These are phyloP conservation scores for Suhomyces chickasaworum DNA, from an alignment of 1,139 yeast species.

Conservation along the genomic window DNA sequence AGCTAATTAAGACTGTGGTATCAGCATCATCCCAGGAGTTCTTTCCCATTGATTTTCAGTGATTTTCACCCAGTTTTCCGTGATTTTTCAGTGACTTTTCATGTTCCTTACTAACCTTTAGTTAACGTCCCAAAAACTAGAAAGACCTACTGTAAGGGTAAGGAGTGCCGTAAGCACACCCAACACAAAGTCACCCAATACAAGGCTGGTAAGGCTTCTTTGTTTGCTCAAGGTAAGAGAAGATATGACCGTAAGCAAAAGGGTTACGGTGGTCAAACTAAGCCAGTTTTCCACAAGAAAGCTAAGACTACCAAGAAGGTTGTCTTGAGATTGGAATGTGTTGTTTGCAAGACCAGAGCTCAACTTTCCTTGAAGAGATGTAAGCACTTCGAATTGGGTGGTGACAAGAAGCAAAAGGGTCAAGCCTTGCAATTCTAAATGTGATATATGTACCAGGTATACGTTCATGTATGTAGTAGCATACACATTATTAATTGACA, in stretches of 20 bases:
- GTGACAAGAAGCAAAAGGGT: conserved; percentile 99
- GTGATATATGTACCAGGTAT: conserved; percentile 14
- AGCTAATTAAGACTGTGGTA: background rate
- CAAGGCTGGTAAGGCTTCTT: conserved; percentile 99
- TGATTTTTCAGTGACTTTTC: background rate
- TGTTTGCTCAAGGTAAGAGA: conserved; percentile 99
- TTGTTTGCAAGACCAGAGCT: conserved; percentile 97
- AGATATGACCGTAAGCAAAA: conserved; percentile 99
- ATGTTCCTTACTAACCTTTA: conserved; percentile 40
- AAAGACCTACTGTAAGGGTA: conserved; percentile 99
- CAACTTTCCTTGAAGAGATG: conserved; percentile 99
- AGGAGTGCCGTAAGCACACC: conserved; percentile 99
- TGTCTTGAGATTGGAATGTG: conserved; percentile 99
- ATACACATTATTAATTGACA: conserved; percentile 11
- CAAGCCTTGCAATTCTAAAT: conserved; percentile 91
- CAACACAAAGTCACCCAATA: conserved; percentile 99
- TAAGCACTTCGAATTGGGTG: conserved; percentile 99
- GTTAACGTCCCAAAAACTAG: conserved; percentile 99
- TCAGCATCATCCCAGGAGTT: background rate
- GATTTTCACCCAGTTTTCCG: too few species aligned
- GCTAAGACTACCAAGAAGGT: conserved; percentile 99
- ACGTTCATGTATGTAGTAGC: conserved; percentile 13
- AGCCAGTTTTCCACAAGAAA: conserved; percentile 99
- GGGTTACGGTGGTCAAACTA: conserved; percentile 99
- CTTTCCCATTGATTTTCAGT: background rate